Evolutionary conservation across 345 rosid species (phyloP).

Genomic region (Erucastrum elatum): DNA sequence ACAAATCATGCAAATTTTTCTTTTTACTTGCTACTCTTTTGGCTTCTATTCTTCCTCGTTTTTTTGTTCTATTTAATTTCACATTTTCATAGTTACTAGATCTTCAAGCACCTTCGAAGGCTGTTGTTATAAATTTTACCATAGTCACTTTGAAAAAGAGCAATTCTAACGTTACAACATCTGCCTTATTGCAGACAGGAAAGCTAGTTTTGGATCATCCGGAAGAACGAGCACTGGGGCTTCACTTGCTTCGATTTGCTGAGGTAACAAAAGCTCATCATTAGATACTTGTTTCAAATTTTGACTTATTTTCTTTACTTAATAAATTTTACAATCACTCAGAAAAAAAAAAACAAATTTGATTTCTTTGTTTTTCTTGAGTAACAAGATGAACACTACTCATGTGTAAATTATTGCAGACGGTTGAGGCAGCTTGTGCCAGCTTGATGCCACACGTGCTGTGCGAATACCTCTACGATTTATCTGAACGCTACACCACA

Average conservation of each 20-base stretch:
- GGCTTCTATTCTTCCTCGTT: background rate
- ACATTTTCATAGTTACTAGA: background rate
- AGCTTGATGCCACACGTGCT: conserved; percentile 67
- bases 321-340: too few species aligned
- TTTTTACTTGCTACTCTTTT: background rate
- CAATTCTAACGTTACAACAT: conserved; percentile 15
- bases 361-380: background rate
- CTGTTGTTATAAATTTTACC: background rate
- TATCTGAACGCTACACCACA: conserved; percentile 68
- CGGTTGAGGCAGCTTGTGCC: conserved; percentile 79
- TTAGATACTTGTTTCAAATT: background rate
- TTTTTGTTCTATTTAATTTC: background rate
- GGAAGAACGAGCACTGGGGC: conserved; percentile 74
- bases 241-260: conserved; percentile 82
- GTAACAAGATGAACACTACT: background rate
- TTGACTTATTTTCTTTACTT: background rate
- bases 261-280: conserved; percentile 53
- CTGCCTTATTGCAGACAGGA: conserved; percentile 51
- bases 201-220: conserved; percentile 54
- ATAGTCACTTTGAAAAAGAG: background rate
- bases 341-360: too few species aligned
- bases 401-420: conserved; percentile 45
- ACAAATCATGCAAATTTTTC: too few species aligned
- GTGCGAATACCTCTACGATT: conserved; percentile 75
- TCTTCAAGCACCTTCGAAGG: background rate